A percentile compares a stretch with the other conserved stretches of the same genome.
phyloP scores from a whole-genome alignment of 1,284 basidiomycete genomes.

The Ustilago loliicola region DNA sequence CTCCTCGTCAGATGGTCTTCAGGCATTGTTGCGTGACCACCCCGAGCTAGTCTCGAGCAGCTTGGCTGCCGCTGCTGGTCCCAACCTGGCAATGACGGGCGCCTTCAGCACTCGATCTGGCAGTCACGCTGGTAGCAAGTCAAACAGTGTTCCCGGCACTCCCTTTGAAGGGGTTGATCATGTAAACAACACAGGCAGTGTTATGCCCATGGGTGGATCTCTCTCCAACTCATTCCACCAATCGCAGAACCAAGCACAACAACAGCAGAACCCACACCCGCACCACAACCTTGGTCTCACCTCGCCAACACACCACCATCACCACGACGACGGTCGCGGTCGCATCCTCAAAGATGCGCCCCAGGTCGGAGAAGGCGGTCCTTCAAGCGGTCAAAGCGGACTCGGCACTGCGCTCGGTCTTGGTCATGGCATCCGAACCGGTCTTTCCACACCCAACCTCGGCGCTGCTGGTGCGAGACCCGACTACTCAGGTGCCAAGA shows the following conservation, averaged over 20 bases:
- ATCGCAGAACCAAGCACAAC: constrained; percentile 29
- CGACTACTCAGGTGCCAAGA: constrained; percentile 97
- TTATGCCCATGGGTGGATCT: constrained; percentile 43
- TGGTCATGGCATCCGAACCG: constrained; percentile 46
- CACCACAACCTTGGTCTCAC: constrained; percentile 16
- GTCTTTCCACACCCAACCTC: constrained; percentile 52
- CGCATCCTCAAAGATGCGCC: constrained; percentile 49
- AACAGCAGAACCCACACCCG: constrained; percentile 16
- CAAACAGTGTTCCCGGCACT: constrained; percentile 45
- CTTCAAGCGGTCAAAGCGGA: constrained; percentile 34
- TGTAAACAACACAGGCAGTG: constrained; percentile 9
- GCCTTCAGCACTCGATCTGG: constrained; percentile 42
- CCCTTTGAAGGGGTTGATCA: constrained; percentile 34
- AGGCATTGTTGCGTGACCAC: constrained; percentile 67
- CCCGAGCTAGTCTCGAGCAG: constrained; percentile 66
- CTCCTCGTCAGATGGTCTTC: constrained; percentile 61
- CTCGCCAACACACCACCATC: constrained; percentile 17
- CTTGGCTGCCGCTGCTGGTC: constrained; percentile 63
- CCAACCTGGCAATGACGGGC: constrained; percentile 46
- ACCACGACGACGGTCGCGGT: constrained; percentile 34
- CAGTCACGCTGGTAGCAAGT: constrained; percentile 45
- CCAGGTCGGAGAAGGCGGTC: constrained; percentile 51
- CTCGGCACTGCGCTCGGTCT: constrained; percentile 50
- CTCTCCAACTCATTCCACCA: constrained; percentile 50
- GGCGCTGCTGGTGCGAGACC: constrained; percentile 84